Conservation (phyloP, 2,329 filamentous ascomycete species). For the Aspergillus fumigatus region DNA sequence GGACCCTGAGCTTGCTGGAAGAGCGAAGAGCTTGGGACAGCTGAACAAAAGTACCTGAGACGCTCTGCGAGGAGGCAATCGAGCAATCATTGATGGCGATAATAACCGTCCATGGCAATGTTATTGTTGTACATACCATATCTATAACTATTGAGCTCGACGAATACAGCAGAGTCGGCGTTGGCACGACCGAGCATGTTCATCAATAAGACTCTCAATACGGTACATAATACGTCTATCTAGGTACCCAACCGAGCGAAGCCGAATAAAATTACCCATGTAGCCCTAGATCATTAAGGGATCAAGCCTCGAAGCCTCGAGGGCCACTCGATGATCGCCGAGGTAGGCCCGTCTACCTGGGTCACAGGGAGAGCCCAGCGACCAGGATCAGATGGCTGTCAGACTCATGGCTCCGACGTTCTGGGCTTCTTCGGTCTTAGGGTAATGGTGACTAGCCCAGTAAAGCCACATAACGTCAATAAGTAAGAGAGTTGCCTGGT, state of each 20-base stretch:
- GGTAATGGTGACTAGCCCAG: neutral
- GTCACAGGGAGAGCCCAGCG: constrained; percentile 17
- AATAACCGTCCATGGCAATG: neutral
- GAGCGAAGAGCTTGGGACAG: neutral
- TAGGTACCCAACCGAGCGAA: neutral
- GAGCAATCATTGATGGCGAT: neutral
- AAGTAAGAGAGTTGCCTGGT: neutral
- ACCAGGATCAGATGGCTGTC: constrained; percentile 17
- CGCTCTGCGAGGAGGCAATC: constrained; percentile 20
- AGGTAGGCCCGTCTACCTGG: constrained; percentile 14
- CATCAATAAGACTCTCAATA: neutral
- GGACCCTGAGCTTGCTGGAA: constrained; percentile 15
- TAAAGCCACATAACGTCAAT: neutral
- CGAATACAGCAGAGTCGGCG: neutral
- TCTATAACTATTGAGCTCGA: neutral
- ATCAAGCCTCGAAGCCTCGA: constrained; percentile 11
- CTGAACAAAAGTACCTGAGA: constrained; percentile 13
- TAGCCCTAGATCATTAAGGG: neutral
- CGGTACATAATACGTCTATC: neutral
- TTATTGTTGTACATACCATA: neutral
- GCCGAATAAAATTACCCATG: neutral
- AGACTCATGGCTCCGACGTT: constrained; percentile 10
- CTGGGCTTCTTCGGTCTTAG: constrained; percentile 14
- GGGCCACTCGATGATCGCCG: constrained; percentile 11
- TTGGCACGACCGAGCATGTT: neutral